These are phyloP conservation scores for Rhodamnia rubescens DNA, from an alignment of 345 rosid species.

Conservation along the genomic window DNA sequence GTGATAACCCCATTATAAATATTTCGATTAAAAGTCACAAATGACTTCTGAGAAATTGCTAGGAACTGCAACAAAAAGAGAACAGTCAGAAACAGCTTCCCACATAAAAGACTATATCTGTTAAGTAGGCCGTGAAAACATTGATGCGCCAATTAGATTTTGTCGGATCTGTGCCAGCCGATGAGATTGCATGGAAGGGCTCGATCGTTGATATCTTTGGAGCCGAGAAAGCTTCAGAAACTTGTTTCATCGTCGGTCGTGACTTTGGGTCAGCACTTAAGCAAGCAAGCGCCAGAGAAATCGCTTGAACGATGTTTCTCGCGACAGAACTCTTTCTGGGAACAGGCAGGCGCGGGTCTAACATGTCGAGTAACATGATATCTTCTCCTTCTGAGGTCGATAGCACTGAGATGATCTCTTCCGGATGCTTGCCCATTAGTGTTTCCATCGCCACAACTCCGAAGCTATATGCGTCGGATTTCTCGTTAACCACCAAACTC, in stretches of 20 bases:
- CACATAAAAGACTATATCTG: neutral
- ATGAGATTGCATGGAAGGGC: neutral
- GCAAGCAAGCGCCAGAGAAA: slow-evolving; percentile 6
- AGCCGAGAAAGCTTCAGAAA: neutral
- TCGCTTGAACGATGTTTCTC: neutral
- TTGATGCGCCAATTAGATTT: neutral
- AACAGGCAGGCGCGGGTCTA: neutral
- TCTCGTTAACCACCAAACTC: slow-evolving; percentile 9
- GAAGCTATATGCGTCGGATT: slow-evolving; percentile 13
- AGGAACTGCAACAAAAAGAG: too few relatives aligned
- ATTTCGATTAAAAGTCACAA: too few relatives aligned
- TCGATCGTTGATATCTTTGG: neutral
- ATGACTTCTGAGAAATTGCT: too few relatives aligned
- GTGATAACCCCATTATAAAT: too few relatives aligned
- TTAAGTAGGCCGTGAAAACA: neutral
- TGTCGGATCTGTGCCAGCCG: neutral
- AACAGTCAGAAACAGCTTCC: too few relatives aligned
- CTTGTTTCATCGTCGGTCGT: slow-evolving; percentile 2
- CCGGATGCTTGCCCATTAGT: slow-evolving; percentile 13
- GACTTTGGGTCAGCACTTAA: neutral
- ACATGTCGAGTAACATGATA: neutral
- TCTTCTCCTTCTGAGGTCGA: neutral
- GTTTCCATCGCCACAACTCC: slow-evolving; percentile 11
- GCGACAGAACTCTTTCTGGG: neutral
- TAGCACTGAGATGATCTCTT: slow-evolving; percentile 2